phyloP scores from a whole-genome alignment of 306 rosid species.

The Quercus ilex region DNA sequence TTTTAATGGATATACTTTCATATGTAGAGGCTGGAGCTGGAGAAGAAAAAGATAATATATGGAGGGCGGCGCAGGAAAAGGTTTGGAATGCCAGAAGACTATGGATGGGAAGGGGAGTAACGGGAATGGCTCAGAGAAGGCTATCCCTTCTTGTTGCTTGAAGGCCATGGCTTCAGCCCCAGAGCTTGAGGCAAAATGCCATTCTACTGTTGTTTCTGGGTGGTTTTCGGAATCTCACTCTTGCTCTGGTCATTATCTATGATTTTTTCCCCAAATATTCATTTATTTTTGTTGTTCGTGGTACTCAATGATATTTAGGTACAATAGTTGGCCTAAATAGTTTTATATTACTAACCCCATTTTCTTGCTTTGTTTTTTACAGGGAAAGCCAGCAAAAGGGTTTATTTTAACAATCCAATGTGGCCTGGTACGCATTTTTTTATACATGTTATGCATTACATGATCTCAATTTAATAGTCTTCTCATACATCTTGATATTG shows the following conservation, averaged over 20 bases:
- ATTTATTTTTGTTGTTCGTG: conserved; percentile 3
- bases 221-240: conserved; percentile 90
- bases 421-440: conserved; percentile 75
- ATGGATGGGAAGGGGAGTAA: conserved; percentile 98
- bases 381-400: conserved; percentile 47
- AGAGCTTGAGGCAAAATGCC: conserved; percentile 75
- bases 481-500: background rate
- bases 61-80: conserved; percentile 93
- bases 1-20: conserved; percentile 8
- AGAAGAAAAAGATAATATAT: conserved; percentile 68
- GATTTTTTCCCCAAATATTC: conserved; percentile 10
- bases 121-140: conserved; percentile 47
- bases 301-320: background rate
- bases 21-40: conserved; percentile 82
- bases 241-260: conserved; percentile 67
- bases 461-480: background rate
- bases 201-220: conserved; percentile 97
- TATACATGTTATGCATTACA: background rate
- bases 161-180: conserved; percentile 77
- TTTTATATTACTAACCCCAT: background rate
- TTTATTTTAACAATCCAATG: conserved; percentile 96
- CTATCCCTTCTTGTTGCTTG: conserved; percentile 87
- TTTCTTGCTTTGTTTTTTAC: conserved; percentile 18
- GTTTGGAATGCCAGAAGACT: conserved; percentile 97
- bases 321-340: background rate